phyloP scores from a whole-genome alignment of 345 rosid species.

The Citrus hindsii region DNA sequence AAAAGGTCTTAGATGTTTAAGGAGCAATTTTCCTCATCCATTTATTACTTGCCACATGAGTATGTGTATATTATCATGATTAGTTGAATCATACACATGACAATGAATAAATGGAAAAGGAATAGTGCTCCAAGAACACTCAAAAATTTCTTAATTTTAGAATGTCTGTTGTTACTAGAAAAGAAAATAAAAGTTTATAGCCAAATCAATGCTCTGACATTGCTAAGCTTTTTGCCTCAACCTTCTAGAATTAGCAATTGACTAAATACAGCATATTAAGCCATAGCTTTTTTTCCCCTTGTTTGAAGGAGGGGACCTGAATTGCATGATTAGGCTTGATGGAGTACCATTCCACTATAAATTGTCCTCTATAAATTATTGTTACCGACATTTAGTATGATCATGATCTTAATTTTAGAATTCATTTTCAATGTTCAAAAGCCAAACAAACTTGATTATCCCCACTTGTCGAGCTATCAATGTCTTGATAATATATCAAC shows the following conservation, averaged over 20 bases:
- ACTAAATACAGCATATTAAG: not conserved
- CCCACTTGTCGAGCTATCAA: constrained; percentile 30
- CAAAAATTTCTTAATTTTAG: accelerated
- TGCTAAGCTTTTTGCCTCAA: not conserved
- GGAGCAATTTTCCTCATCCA: accelerated
- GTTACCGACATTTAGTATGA: constrained; percentile 19
- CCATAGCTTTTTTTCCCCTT: not conserved
- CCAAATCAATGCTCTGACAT: not conserved
- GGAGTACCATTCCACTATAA: constrained; percentile 1
- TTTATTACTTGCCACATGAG: too few species aligned
- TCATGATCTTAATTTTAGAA: not conserved
- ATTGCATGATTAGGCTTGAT: constrained; percentile 5
- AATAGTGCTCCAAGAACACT: too few species aligned
- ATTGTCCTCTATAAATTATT: not conserved
- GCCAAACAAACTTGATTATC: constrained; percentile 37
- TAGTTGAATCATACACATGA: accelerated
- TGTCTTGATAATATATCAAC: not conserved
- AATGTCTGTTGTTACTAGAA: too few species aligned
- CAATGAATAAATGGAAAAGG: accelerated
- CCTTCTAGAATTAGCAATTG: not conserved
- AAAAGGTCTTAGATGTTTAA: too few species aligned
- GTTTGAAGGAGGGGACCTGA: not conserved
- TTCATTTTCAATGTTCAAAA: constrained; percentile 18
- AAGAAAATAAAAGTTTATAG: too few species aligned
- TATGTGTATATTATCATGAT: too few species aligned